Evolutionary conservation across 441 rosid species (phyloP).

Genomic region (Flueggea neowawraea): DNA sequence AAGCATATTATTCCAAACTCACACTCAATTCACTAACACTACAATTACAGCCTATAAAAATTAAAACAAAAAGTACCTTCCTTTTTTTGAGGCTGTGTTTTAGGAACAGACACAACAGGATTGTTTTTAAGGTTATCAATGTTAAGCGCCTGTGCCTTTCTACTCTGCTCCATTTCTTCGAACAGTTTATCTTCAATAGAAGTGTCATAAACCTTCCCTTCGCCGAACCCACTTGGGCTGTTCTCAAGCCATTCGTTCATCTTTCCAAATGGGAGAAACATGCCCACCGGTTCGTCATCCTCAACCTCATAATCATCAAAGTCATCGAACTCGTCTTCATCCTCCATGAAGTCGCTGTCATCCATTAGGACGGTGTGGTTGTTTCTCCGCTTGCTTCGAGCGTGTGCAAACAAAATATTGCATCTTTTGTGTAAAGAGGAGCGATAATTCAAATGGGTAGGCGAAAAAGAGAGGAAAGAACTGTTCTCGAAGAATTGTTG

Average conservation of each 20-base stretch:
- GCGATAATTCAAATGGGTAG: conserved; percentile 10
- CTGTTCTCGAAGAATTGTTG: conserved; percentile 9
- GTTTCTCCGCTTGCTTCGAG: conserved; percentile 21
- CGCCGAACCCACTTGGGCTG: conserved; percentile 77
- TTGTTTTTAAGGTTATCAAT: conserved; percentile 54
- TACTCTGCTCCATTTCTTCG: conserved; percentile 64
- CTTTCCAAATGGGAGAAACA: conserved; percentile 44
- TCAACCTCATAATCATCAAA: conserved; percentile 25
- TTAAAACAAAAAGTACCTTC: conserved; percentile 35
- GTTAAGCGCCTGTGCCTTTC: conserved; percentile 63
- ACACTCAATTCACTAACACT: conserved; percentile 4
- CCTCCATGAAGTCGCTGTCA: conserved; percentile 26
- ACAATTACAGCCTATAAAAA: background rate
- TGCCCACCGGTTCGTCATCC: conserved; percentile 35
- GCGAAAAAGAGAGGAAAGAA: conserved; percentile 17
- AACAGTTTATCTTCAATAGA: conserved; percentile 70
- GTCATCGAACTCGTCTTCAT: conserved; percentile 16
- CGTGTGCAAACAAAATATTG: conserved; percentile 17
- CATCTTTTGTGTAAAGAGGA: conserved; percentile 7
- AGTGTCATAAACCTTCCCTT: conserved; percentile 68
- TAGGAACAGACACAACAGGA: conserved; percentile 29
- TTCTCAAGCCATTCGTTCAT: conserved; percentile 70
- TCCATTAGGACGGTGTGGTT: conserved; percentile 14
- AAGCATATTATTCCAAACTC: conserved; percentile 5
- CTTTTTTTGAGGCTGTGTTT: conserved; percentile 19